Base-by-base conservation (phyloP, 1,284 basidiomycete species). In the Ustilago shanxiensis region DNA sequence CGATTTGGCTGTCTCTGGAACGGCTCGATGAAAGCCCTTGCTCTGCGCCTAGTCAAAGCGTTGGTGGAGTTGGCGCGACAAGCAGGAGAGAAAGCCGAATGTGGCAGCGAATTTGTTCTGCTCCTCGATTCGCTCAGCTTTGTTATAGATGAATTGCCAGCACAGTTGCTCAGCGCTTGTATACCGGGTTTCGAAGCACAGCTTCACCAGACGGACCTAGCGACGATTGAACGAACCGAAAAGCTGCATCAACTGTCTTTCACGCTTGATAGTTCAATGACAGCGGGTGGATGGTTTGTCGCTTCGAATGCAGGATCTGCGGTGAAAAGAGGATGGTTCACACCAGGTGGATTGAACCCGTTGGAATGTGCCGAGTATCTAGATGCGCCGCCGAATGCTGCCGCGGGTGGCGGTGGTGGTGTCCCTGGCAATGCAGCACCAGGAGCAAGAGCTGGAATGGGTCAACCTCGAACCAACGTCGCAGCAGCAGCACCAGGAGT, bases 351-450 rank as follows among this genome's bases (percentile, higher is more conserved):
- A 24, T n/a, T 64, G 57, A 68, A 66, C 51, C 67, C 75, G 14
- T 77, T 71, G 75, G 71, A 77, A 20, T 74, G 75, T 31, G 67
- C 66, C 13, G 75, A 77, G 60, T 77, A 77, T 45, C 52, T 77
- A 22, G 71, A 73, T 26, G 59, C 31, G 5, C 31, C 31, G 31
- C 31, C 31, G 31, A 11, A 31, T 18, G 16, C 47, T 26, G 41
- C 37, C 14, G 53, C 44, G 28, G 33, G 51, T 13, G 66, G 54
- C n/a, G 41, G 24, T 14, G 31, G 18, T 33, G 55, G 5, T n/a
- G n/a, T n/a, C n/a, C n/a, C 10, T 0, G 39, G 10, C 24, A 20
- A 41, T 6, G 44, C 26, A 26, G 24, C 47, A 8, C 11, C 16
- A 14, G n/a, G 22, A 49, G 47, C 16, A 11, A 49, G 24, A 28